Percentiles rank a stretch among this genome's conserved stretches.
These are phyloP conservation scores for Mentha longifolia DNA, from an alignment of 257 asterid species.

Conservation along the genomic window DNA sequence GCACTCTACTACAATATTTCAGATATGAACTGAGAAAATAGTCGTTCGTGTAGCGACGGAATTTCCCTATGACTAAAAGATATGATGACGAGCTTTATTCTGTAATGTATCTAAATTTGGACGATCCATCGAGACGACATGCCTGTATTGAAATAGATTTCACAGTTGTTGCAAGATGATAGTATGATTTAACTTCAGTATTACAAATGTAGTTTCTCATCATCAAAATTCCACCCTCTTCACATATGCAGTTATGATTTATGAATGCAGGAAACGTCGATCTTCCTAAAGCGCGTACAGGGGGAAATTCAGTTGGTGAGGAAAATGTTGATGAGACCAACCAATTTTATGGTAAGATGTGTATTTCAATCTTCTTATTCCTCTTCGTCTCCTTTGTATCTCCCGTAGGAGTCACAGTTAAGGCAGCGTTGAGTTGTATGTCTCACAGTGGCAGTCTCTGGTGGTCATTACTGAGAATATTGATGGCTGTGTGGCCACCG, in stretches of 20 bases:
- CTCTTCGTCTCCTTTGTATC: neutral
- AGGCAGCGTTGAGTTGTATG: constrained; percentile 28
- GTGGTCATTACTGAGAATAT: constrained; percentile 29
- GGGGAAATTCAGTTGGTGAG: constrained; percentile 9
- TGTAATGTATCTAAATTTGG: neutral
- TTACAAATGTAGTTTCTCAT: neutral
- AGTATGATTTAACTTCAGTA: neutral
- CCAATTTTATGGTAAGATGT: constrained; percentile 28
- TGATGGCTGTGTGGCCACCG: constrained; percentile 33
- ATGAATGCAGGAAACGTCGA: neutral
- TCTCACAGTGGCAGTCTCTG: neutral
- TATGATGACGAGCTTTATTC: neutral
- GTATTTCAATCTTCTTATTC: neutral
- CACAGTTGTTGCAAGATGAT: neutral
- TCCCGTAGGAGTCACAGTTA: constrained; percentile 19
- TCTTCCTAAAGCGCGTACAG: neutral
- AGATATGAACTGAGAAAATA: no score
- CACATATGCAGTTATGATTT: neutral
- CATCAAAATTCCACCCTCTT: neutral
- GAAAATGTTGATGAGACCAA: constrained; percentile 17
- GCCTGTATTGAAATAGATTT: neutral
- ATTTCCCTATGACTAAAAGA: neutral
- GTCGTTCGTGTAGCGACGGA: neutral
- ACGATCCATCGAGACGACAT: neutral
- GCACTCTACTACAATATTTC: neutral